Conservation (phyloP, 2,329 filamentous ascomycete genomes). For the Venturia oleaginea region DNA sequence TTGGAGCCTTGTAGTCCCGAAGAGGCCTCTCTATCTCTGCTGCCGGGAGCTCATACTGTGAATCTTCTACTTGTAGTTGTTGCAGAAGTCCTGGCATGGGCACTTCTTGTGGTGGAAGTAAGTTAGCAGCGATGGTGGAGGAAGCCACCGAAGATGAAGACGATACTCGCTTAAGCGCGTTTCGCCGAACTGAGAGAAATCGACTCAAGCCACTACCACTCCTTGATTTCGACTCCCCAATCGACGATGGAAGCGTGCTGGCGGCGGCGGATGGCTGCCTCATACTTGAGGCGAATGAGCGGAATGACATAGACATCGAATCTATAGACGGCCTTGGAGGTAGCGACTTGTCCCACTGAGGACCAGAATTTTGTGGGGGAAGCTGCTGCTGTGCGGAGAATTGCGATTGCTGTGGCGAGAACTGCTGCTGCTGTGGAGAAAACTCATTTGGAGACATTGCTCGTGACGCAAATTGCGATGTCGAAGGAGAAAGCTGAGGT, state of each 20-base stretch:
- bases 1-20: background rate
- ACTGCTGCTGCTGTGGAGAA: background rate
- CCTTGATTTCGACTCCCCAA: background rate
- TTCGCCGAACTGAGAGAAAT: conserved; percentile 2
- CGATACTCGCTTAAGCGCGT: background rate
- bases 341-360: background rate
- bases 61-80: background rate
- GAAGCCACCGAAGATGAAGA: background rate
- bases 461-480: background rate
- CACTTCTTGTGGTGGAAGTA: background rate
- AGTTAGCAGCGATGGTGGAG: background rate
- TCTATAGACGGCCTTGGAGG: background rate
- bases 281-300: background rate
- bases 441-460: background rate
- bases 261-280: background rate
- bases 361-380: background rate
- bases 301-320: background rate
- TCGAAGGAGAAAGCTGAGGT: background rate
- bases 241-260: background rate
- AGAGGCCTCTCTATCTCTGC: background rate
- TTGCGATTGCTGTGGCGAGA: background rate
- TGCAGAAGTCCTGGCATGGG: background rate
- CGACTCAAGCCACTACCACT: background rate
- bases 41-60: conserved; percentile 1
- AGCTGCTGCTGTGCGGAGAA: background rate